Percentiles rank a stretch among this genome's conserved stretches.
These are phyloP conservation scores for Radiomyces spectabilis DNA, from an alignment of 192 early-diverging fungal genomes.

Conservation along the genomic window DNA sequence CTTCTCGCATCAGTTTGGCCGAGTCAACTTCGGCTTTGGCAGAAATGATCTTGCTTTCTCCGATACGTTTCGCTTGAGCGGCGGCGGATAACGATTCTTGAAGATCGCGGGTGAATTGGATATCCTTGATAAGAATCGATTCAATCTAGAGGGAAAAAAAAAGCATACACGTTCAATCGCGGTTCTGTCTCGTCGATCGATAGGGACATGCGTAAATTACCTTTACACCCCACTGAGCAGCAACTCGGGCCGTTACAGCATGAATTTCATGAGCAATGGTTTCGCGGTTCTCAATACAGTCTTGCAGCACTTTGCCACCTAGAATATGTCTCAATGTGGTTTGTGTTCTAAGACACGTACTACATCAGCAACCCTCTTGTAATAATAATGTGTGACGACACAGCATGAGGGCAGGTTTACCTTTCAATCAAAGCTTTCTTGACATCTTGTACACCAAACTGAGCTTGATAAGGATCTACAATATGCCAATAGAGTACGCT, in stretches of 20 bases:
- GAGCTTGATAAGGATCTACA: slow-evolving; percentile 70
- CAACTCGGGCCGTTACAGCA: slow-evolving; percentile 73
- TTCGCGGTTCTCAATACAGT: slow-evolving; percentile 84
- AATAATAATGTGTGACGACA: no score
- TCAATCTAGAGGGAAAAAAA: slow-evolving; percentile 35
- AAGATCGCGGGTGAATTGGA: slow-evolving; percentile 61
- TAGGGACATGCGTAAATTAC: slow-evolving; percentile 25
- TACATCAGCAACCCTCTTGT: no score
- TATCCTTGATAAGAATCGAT: slow-evolving; percentile 51
- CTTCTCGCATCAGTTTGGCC: slow-evolving; percentile 88
- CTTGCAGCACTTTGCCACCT: slow-evolving; percentile 78
- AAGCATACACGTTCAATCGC: slow-evolving; percentile 28
- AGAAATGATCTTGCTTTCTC: slow-evolving; percentile 75
- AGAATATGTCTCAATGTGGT: slow-evolving; percentile 84
- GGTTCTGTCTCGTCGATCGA: neutral
- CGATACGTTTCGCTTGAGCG: slow-evolving; percentile 84
- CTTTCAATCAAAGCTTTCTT: slow-evolving; percentile 73
- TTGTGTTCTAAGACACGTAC: slow-evolving; percentile 51
- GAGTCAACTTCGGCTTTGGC: slow-evolving; percentile 42
- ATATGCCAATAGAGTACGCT: slow-evolving; percentile 84
- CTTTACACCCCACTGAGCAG: slow-evolving; percentile 71
- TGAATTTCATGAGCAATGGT: slow-evolving; percentile 81
- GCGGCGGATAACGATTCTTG: slow-evolving; percentile 81
- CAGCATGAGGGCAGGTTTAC: slow-evolving; percentile 18
- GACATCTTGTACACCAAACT: slow-evolving; percentile 80